Evolutionary conservation across 331 rosid genomes (phyloP).

Genomic region (Malus hybrid): DNA sequence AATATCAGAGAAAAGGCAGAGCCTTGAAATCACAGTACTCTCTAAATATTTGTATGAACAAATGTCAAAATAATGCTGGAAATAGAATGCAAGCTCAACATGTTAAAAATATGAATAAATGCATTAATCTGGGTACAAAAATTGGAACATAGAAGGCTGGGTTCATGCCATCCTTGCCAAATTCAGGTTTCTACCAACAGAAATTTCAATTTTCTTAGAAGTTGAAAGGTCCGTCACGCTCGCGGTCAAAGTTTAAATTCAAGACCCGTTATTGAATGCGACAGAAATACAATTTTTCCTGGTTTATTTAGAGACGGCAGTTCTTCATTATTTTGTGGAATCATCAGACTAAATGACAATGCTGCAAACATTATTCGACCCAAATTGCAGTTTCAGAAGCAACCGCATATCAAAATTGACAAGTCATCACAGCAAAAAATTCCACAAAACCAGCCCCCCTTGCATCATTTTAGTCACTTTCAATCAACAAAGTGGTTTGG

Average conservation of each 20-base stretch:
- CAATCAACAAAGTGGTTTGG: too few species aligned
- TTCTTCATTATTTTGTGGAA: background rate
- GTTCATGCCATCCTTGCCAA: too few species aligned
- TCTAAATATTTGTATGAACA: background rate
- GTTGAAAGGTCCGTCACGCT: background rate
- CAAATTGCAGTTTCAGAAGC: background rate
- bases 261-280: background rate
- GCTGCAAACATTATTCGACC: background rate
- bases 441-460: background rate
- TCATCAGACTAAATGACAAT: background rate
- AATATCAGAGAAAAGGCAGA: slow-evolving; percentile 2
- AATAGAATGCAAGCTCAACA: background rate
- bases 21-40: background rate
- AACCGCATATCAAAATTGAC: background rate
- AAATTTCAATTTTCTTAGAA: too few species aligned
- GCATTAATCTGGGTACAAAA: background rate
- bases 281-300: background rate
- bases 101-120: background rate
- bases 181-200: too few species aligned
- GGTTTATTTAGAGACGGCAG: background rate
- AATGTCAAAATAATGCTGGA: background rate
- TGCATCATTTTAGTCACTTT: too few species aligned
- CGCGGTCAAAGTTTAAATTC: background rate
- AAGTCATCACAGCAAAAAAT: background rate
- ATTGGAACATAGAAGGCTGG: too few species aligned